Evolutionary conservation across 2,329 filamentous ascomycete species (phyloP), one percentile per base, ranked within the genome.

Genomic region (Exophiala aquamarina): DNA sequence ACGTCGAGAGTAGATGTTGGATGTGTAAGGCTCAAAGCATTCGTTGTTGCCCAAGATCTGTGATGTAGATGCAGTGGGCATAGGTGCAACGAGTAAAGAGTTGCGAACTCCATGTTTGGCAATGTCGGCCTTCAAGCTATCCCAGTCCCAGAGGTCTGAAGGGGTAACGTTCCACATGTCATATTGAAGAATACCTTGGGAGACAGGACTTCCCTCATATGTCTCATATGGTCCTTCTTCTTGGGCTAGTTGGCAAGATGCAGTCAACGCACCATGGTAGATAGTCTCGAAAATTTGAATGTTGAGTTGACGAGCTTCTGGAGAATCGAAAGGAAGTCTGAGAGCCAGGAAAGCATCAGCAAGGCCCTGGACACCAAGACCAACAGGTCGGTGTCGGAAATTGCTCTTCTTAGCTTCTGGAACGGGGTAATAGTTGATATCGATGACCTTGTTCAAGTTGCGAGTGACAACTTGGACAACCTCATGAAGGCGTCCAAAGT

Each of bases 281-380:
- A 98, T 96, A 55, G 93, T 98, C 79, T 98, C 93, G 58, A 98
- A 98, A 70, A 98, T 97, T 71, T 98, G 90, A 65, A 87, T 91
- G 79, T 98, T 98, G 64, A 98, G 82, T 69, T 93, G 81, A 60
- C 86, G 88, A 54, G 93, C 93, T 73, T 97, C 90, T 4, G 89
- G 84, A 13, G 93, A 98, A 70, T 98, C 93, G 65, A 98, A 98
- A 23, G 93, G 92, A 77, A 97, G 81, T 64, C 93, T 91, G 43
- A 98, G 84, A 57, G 93, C 92, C 62, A 98, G 81, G 86, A 98
- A 98, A 47, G 91, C 90, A 77, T 98, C 93, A 20, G 93, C 93
- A 65, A 98, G 86, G 78, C 93, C 93, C 69, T 95, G 92, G 37
- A 98, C 93, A 80, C 93, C 93, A 47, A 98, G 84, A 66, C 91